Conservation (phyloP, 139 green algal genomes). For the Chlorella sp. region DNA sequence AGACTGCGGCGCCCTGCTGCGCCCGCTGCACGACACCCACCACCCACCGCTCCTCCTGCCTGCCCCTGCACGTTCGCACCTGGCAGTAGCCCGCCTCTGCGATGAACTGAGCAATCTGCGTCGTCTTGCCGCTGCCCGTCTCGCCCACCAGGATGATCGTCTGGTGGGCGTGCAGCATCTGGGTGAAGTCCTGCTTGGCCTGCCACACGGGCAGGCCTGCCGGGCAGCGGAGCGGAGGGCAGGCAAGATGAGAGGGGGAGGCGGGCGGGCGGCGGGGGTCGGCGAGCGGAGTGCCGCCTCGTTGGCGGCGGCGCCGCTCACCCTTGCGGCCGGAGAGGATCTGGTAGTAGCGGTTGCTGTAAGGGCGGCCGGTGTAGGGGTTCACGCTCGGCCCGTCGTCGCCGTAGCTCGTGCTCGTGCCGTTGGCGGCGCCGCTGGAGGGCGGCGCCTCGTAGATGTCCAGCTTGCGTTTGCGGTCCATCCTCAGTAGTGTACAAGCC, state of each 20-base stretch:
- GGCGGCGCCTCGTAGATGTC: conserved; percentile 53
- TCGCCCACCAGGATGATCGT: conserved; percentile 99
- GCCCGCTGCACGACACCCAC: too few species aligned
- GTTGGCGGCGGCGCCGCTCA: neutral
- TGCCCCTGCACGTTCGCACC: too few species aligned
- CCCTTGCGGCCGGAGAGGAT: conserved; percentile 86
- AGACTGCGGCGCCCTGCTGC: too few species aligned
- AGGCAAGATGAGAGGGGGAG: neutral
- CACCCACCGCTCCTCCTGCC: too few species aligned
- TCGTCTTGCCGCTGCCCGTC: conserved; percentile 98
- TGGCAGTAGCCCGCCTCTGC: conserved; percentile 84
- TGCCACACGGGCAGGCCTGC: conserved; percentile 96
- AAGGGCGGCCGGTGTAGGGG: conserved; percentile 83
- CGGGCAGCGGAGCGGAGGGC: neutral
- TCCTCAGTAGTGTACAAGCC: too few species aligned
- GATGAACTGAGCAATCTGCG: conserved; percentile 99
- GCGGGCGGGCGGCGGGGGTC: too few species aligned
- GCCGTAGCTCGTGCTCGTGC: neutral
- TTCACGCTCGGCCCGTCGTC: conserved; percentile 48
- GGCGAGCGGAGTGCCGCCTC: neutral
- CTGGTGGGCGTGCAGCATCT: conserved; percentile 91
- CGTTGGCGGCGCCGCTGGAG: conserved; percentile 10
- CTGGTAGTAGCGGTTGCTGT: conserved; percentile 88
- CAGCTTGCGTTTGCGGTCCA: conserved; percentile 77
- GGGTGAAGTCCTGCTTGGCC: conserved; percentile 90